Conservation (phyloP, 768 basidiomycete genomes). For the Boletus barrowsii region DNA sequence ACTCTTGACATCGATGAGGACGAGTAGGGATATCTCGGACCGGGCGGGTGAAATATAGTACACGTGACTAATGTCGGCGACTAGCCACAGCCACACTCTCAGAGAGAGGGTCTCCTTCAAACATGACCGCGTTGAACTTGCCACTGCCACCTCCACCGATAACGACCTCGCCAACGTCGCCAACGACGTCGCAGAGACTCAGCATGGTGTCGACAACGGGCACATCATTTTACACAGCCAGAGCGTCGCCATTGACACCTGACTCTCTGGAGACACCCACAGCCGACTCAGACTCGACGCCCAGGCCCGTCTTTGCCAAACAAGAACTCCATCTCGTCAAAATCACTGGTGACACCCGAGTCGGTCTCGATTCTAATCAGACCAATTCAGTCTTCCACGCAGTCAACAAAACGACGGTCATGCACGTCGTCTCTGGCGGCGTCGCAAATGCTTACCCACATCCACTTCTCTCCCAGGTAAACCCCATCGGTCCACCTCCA, state of each 20-base stretch:
- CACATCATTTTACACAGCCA: slow-evolving; percentile 26
- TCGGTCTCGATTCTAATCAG: slow-evolving; percentile 39
- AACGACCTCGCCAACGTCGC: neutral
- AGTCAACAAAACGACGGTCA: slow-evolving; percentile 33
- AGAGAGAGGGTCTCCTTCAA: neutral
- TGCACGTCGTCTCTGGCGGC: slow-evolving; percentile 30
- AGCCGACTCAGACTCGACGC: slow-evolving; percentile 23
- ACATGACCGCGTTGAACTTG: neutral
- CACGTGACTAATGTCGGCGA: too few species aligned
- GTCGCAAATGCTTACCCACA: slow-evolving; percentile 4
- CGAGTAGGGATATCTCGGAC: neutral
- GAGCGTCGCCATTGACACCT: slow-evolving; percentile 14
- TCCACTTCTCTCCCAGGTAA: neutral
- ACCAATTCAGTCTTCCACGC: slow-evolving; percentile 27
- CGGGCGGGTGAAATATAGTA: neutral
- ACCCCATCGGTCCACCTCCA: slow-evolving; percentile 50
- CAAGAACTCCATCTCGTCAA: slow-evolving; percentile 7
- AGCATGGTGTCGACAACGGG: slow-evolving; percentile 27
- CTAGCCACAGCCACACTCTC: neutral
- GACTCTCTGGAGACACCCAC: neutral
- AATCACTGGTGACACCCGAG: slow-evolving; percentile 44
- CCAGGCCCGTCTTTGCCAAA: slow-evolving; percentile 32
- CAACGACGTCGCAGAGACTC: slow-evolving; percentile 15
- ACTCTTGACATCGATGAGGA: neutral
- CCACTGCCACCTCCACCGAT: neutral